These are phyloP conservation scores for Septoria linicola DNA, from an alignment of 2,329 filamentous ascomycete genomes.

Conservation along the genomic window DNA sequence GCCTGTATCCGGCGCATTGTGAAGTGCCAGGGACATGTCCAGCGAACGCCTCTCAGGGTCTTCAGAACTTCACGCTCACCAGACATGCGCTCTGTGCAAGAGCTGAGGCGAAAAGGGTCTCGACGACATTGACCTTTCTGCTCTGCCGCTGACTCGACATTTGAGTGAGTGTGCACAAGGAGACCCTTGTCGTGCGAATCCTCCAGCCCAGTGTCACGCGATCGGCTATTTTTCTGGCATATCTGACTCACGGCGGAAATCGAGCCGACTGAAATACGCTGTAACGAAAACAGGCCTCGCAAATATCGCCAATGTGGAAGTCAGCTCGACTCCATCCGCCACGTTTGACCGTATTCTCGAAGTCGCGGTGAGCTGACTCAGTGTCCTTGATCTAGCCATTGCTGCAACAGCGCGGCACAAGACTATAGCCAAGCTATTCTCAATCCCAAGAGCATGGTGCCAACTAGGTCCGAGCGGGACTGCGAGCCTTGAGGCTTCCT, in stretches of 20 bases:
- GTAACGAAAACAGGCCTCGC: background rate
- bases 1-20: constrained; percentile 20
- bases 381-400: background rate
- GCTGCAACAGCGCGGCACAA: constrained; percentile 10
- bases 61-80: background rate
- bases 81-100: background rate
- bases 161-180: constrained; percentile 17
- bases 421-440: background rate
- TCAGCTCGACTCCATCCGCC: background rate
- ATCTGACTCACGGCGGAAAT: constrained; percentile 16
- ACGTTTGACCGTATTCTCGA: constrained; percentile 1
- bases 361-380: constrained; percentile 21
- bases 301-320: background rate
- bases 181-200: constrained; percentile 14
- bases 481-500: background rate
- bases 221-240: constrained; percentile 12
- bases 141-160: constrained; percentile 16
- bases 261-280: background rate
- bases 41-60: background rate
- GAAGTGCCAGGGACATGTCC: constrained; percentile 19
- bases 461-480: background rate
- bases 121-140: constrained; percentile 7
- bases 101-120: constrained; percentile 3
- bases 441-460: constrained; percentile 6
- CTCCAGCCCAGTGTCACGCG: constrained; percentile 20